Evolutionary conservation across 345 rosid species (phyloP).

Genomic region (Eucalyptus regnans): DNA sequence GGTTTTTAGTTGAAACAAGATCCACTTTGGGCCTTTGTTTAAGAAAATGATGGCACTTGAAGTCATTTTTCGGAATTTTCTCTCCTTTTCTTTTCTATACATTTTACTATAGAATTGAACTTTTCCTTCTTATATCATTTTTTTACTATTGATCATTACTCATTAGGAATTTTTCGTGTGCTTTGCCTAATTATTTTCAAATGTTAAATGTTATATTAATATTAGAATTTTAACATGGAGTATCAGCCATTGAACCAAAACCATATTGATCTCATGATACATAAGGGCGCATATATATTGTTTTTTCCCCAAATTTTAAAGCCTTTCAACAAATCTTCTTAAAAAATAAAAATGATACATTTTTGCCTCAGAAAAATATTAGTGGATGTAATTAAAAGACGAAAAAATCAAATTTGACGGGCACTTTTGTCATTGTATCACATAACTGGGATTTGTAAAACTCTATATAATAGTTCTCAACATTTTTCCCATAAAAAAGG

Average conservation of each 20-base stretch:
- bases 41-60: too few relatives aligned
- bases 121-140: not conserved
- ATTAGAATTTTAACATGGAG: not conserved
- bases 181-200: not conserved
- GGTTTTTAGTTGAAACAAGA: rapidly evolving
- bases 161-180: not conserved
- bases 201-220: not conserved
- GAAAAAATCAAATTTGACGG: not conserved
- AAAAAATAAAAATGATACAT: not conserved
- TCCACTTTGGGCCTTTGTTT: rapidly evolving
- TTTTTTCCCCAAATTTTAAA: not conserved
- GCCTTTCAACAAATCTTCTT: too few relatives aligned
- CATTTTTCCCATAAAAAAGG: rapidly evolving
- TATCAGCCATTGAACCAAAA: not conserved
- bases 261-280: not conserved
- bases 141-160: not conserved
- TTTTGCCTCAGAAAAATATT: not conserved
- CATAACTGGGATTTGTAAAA: not conserved
- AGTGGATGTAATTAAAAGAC: not conserved
- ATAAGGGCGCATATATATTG: not conserved
- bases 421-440: not conserved
- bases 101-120: not conserved
- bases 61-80: too few relatives aligned
- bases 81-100: not conserved
- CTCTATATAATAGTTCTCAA: not conserved